Conservation (phyloP, 2,329 filamentous ascomycete species). For the Botryosphaeria dothidea region DNA sequence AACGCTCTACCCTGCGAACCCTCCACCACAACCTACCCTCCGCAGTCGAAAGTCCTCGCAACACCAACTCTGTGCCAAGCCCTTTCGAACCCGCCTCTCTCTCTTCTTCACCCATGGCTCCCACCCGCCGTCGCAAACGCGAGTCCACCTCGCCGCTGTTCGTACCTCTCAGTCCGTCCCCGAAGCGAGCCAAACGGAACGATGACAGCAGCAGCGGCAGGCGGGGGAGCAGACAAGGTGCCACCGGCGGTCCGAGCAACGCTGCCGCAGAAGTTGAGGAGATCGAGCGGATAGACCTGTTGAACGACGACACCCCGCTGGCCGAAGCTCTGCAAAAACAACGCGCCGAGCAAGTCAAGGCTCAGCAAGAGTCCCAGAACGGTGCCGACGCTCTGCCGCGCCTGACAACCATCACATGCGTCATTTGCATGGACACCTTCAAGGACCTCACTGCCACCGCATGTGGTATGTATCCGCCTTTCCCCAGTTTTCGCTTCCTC, state of each 20-base stretch:
- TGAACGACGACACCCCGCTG: slow-evolving; percentile 43
- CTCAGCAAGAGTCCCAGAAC: slow-evolving; percentile 37
- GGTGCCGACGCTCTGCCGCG: slow-evolving; percentile 37
- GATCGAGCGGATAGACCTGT: slow-evolving; percentile 54
- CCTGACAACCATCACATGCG: slow-evolving; percentile 56
- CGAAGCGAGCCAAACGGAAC: slow-evolving; percentile 31
- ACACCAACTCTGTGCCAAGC: background rate
- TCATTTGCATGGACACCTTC: slow-evolving; percentile 64
- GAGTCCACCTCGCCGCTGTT: background rate
- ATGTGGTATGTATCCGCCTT: slow-evolving; percentile 53
- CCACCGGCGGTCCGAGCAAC: slow-evolving; percentile 16
- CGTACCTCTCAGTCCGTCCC: slow-evolving; percentile 29
- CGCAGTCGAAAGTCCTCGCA: background rate
- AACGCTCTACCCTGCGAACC: slow-evolving; percentile 11
- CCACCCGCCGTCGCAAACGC: slow-evolving; percentile 22
- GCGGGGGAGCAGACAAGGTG: background rate
- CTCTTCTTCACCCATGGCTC: background rate
- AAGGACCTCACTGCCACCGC: slow-evolving; percentile 61
- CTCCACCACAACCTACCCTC: background rate
- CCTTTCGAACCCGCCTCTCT: background rate
- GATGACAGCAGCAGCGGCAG: slow-evolving; percentile 21
- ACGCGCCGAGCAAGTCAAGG: slow-evolving; percentile 52
- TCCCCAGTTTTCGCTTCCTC: background rate
- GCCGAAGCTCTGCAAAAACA: slow-evolving; percentile 54
- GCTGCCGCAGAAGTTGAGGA: slow-evolving; percentile 20